A percentile compares a stretch with the other conserved stretches of the same genome.
These are phyloP conservation scores for Pyrus betulifolia DNA, from an alignment of 306 rosid genomes.

Conservation along the genomic window DNA sequence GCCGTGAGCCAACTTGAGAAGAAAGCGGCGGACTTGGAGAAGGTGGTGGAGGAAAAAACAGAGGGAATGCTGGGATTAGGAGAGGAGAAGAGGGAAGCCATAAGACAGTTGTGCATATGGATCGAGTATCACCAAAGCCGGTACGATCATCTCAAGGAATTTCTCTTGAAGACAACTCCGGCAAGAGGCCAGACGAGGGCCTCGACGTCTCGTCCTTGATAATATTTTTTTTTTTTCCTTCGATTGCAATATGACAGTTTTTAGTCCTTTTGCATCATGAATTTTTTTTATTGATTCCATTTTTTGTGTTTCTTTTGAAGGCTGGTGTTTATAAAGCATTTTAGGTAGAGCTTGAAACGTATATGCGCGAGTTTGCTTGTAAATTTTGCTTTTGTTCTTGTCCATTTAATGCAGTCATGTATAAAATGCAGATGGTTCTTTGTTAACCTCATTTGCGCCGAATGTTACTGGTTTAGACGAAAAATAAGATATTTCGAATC, in stretches of 20 bases:
- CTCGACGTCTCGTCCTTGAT: slow-evolving; percentile 11
- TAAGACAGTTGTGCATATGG: slow-evolving; percentile 88
- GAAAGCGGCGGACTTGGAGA: slow-evolving; percentile 55
- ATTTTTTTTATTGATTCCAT: slow-evolving; percentile 19
- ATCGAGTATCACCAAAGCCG: slow-evolving; percentile 82
- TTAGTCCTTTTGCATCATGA: slow-evolving; percentile 8
- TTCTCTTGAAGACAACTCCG: slow-evolving; percentile 39
- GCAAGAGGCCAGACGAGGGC: slow-evolving; percentile 52
- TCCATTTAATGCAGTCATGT: not conserved
- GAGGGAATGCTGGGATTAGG: slow-evolving; percentile 49
- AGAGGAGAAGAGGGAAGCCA: slow-evolving; percentile 95
- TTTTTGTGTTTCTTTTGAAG: not conserved
- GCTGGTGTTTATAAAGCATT: slow-evolving; percentile 6
- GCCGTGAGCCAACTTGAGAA: slow-evolving; percentile 51
- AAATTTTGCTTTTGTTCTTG: not conserved
- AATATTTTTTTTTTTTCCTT: not conserved
- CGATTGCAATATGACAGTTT: slow-evolving; percentile 10
- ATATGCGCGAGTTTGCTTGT: slow-evolving; percentile 13
- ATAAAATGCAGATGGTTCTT: not conserved
- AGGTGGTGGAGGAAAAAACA: slow-evolving; percentile 60
- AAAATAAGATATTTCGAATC: no score
- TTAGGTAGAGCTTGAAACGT: not conserved
- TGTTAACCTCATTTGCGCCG: not conserved
- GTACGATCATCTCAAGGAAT: slow-evolving; percentile 63
- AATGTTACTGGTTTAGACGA: no score